Evolutionary conservation across 192 early-diverging fungal genomes (phyloP), one percentile per base, ranked within the genome.

Genomic region (Gigaspora rosea): DNA sequence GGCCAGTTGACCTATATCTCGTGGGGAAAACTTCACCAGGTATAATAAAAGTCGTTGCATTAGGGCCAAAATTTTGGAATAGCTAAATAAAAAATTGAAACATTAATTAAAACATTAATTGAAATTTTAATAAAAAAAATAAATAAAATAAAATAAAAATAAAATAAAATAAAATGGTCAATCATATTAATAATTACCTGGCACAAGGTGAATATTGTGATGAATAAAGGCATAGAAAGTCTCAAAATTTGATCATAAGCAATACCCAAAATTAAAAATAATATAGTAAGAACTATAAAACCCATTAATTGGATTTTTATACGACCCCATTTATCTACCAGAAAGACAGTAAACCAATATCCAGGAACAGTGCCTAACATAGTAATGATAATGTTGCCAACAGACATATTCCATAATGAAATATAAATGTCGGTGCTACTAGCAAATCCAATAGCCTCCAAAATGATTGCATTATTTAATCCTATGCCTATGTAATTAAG

Each of bases 51-150:
- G 94, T 95, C 8, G 96, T 99, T 20, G 88, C 78, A 84, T 99
- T 99, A 68, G 97, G 97, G 8, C 97, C 97, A 88, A 95, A 97
- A 88, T 98, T 95, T 88, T 93, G 93, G 88, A 96, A 94, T 79
- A 94, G 85, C 74, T 76, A 41, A 41, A 41, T 41, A 41, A 41
- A 7, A 41, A 7, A 41, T 41, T 41, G 41, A 41, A 41, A 41
- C 7, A 41, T 6, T 41, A 6, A 41, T 41, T 41, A 41, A 7
- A 41, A n/a, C n/a, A n/a, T n/a, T n/a, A n/a, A n/a, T n/a, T n/a
- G n/a, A n/a, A 41, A 41, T 41, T 41, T 41, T 41, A 41, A 41
- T 41, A 7, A 41, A 41, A 0, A 41, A 41, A 41, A n/a, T n/a
- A n/a, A 41, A 41, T 41, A 41, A 7, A 41, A 41, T 41, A 41